Evolutionary conservation across 768 basidiomycete species (phyloP), one percentile per base, ranked within the genome.

Genomic region (Lentinula boryana): DNA sequence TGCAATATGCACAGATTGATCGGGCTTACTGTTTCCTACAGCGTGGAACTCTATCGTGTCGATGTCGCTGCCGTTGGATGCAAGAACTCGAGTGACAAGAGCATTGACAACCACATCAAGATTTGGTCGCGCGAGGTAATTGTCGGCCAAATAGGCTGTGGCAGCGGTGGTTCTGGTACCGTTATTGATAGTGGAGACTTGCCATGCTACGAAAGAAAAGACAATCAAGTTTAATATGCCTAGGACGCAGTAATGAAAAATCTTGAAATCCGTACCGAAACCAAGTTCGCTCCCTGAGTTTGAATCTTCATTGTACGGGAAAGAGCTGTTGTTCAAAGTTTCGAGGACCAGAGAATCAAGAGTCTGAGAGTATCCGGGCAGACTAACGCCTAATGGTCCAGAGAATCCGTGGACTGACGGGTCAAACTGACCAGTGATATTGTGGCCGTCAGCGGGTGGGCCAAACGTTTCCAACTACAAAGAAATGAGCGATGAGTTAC

Each of bases 261-360:
- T 40, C 38, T 18, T 21, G n/a, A n/a, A n/a, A 4, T 15, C 7
- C 56, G 15, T 2, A 72, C 73, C 67, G n/a, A 74, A 41, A 16
- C 74, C 74, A 3, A 74, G 49, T 2, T 64, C 64, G 21, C 61
- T 57, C 0, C 76, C 76, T 9, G 68, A 66, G 61, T 76, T 75
- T 59, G 69, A 66, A 61, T 77, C 76, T 12, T 64, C 12, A 46
- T 71, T 74, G 63, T 68, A 76, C 2, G 73, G 72, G 51, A 74
- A 77, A 49, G 41, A 18, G 4, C 65, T 49, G 48, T 71, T 63
- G 15, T 60, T 21, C 4, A 71, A 66, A 1, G 72, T 67, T 41
- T 64, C 49, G 9, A 74, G 41, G 15, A 72, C 66, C 1, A 63
- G 64, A 7, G 55, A 33, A 56, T 70, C 67, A 36, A 66, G 56